Evolutionary conservation across 2,329 filamentous ascomycete species (phyloP), one percentile per base, ranked within the genome.

Genomic region (Aspergillus sp.): DNA sequence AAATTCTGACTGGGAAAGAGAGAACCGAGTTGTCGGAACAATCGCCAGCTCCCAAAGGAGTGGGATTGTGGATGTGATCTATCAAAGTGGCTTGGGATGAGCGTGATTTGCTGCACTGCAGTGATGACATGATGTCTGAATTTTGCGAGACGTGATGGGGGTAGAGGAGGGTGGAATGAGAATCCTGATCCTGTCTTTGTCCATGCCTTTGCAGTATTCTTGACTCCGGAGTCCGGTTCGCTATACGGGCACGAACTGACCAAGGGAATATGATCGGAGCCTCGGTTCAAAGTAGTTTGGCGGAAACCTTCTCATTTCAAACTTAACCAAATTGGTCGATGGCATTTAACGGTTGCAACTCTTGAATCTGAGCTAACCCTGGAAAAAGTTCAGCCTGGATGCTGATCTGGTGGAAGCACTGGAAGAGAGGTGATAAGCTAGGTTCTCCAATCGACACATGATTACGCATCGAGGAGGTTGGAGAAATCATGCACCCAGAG

Each of bases 321-420:
- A 22, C 57, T 30, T 54, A 48, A 59, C 50, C 57, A 28, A 31
- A 43, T 60, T 52, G 54, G 56, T 57, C 49, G 52, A 57, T 65
- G 64, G 61, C 64, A 66, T 57, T 57, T 64, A 66, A 66, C 64
- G 64, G 64, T 52, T 60, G 55, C 25, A 43, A 23, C 22, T 22
- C 22, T 17, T 47, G 30, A 15, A 41, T 41, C 34, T 28, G 34
- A 41, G 34, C 34, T 41, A 41, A 41, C 15, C 34, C 9, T 41
- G 34, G 9, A 15, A 15, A 41, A 31, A 28, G 31, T 41, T 23
- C 30, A 22, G 30, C 19, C n/a, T 22, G 28, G 15, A 23, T 38
- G 34, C 9, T 41, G 25, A 7, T 7, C 25, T 41, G 34, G 34
- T 41, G 34, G 34, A 3, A 41, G 34, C 34, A 34, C 9, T 38